These are phyloP conservation scores for Linnemannia zychae DNA, from an alignment of 192 early-diverging fungal species.

Conservation along the genomic window DNA sequence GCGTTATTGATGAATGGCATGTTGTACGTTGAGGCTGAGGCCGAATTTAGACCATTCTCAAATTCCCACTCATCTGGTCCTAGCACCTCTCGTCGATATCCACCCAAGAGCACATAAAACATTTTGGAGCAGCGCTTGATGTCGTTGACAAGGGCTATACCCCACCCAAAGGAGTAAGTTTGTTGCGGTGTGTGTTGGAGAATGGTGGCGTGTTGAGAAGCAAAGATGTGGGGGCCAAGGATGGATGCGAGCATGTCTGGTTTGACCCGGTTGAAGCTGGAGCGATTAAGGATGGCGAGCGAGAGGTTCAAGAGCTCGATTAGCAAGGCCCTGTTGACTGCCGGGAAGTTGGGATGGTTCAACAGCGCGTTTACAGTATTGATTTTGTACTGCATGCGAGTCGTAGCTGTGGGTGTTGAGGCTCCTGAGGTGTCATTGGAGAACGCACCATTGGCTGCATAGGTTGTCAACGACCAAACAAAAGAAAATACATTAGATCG, in stretches of 20 bases:
- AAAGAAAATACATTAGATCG: too few species aligned
- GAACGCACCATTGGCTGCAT: background rate
- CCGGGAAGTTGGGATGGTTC: slow-evolving; percentile 44
- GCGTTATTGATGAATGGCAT: background rate
- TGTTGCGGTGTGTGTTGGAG: slow-evolving; percentile 52
- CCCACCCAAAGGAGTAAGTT: slow-evolving; percentile 49
- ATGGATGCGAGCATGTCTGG: slow-evolving; percentile 53
- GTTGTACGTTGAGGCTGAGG: background rate
- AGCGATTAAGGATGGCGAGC: slow-evolving; percentile 48
- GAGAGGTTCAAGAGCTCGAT: slow-evolving; percentile 52
- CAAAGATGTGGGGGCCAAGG: slow-evolving; percentile 53
- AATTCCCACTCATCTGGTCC: slow-evolving; percentile 46
- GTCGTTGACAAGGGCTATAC: slow-evolving; percentile 43
- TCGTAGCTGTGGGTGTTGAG: slow-evolving; percentile 24
- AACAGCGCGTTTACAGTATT: slow-evolving; percentile 46
- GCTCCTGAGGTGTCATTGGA: slow-evolving; percentile 11
- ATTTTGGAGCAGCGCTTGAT: slow-evolving; percentile 54
- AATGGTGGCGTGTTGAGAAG: slow-evolving; percentile 48
- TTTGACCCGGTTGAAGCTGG: slow-evolving; percentile 47
- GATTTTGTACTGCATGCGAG: slow-evolving; percentile 36
- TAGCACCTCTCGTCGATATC: slow-evolving; percentile 40
- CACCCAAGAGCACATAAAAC: slow-evolving; percentile 52
- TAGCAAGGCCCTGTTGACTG: slow-evolving; percentile 44
- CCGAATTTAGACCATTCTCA: slow-evolving; percentile 13
- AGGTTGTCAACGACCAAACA: background rate